A percentile compares a stretch with the other conserved stretches of the same genome.
These are phyloP conservation scores for Furcasterigmium sp. DNA, from an alignment of 2,329 filamentous ascomycete species.

Conservation along the genomic window DNA sequence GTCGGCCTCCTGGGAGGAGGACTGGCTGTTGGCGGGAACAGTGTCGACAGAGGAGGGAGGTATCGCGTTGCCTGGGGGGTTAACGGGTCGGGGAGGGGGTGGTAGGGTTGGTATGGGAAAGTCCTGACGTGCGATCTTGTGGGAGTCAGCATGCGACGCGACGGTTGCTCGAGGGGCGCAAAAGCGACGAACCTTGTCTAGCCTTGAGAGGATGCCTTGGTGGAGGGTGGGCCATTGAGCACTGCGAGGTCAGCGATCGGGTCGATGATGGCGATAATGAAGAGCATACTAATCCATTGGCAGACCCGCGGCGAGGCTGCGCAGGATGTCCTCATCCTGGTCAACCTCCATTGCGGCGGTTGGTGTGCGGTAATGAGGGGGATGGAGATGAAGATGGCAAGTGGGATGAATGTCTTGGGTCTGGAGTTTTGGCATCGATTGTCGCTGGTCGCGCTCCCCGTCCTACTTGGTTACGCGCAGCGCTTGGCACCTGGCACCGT, in stretches of 20 bases:
- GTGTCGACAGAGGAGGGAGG: slow-evolving; percentile 40
- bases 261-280: background rate
- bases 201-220: slow-evolving; percentile 57
- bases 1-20: slow-evolving; percentile 52
- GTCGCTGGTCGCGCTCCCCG: background rate
- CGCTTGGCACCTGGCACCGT: no score
- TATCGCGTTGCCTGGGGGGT: slow-evolving; percentile 32
- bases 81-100: slow-evolving; percentile 32
- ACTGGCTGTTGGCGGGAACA: slow-evolving; percentile 21
- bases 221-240: slow-evolving; percentile 65
- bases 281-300: slow-evolving; percentile 53
- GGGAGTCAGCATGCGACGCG: slow-evolving; percentile 6
- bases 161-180: slow-evolving; percentile 8
- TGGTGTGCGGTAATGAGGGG: background rate
- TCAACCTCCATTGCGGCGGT: slow-evolving; percentile 48
- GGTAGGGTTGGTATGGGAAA: slow-evolving; percentile 67
- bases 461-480: no score
- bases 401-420: background rate
- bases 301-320: slow-evolving; percentile 43
- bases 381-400: background rate
- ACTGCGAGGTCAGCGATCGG: slow-evolving; percentile 31
- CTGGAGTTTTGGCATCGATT: background rate
- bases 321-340: slow-evolving; percentile 43
- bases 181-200: slow-evolving; percentile 57
- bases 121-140: slow-evolving; percentile 66